Percentiles rank a stretch among this genome's conserved stretches.
Conservation (phyloP, 2,329 filamentous ascomycete genomes). For the Chaetomium olivaceum region DNA sequence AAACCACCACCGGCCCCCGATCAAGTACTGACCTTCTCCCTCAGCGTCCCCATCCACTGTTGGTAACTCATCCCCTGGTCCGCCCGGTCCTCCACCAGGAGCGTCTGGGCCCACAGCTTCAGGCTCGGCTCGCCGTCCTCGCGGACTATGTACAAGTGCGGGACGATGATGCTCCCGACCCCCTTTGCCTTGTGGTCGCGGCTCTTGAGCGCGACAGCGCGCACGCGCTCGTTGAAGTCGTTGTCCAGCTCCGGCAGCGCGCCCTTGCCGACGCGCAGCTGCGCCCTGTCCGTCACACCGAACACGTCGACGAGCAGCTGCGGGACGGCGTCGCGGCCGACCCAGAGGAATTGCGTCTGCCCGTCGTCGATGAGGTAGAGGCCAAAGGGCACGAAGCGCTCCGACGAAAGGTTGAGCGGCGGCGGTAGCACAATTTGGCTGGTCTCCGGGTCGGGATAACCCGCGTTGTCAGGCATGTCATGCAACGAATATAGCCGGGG, state of each 20-base stretch:
- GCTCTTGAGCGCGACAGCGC: constrained; percentile 89
- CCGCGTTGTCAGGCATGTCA: constrained; percentile 94
- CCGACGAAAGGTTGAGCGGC: constrained; percentile 81
- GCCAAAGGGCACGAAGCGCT: constrained; percentile 83
- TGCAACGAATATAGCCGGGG: constrained; percentile 82
- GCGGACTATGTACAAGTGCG: constrained; percentile 88
- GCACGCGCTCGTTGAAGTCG: constrained; percentile 93
- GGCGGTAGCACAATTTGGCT: constrained; percentile 88
- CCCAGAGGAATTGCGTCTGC: constrained; percentile 96
- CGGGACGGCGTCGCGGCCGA: constrained; percentile 88
- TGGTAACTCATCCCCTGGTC: constrained; percentile 91
- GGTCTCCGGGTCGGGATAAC: constrained; percentile 79
- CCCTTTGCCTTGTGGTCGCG: constrained; percentile 82
- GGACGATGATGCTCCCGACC: constrained; percentile 89
- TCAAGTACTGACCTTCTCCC: constrained; percentile 76
- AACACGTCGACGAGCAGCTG: constrained; percentile 90
- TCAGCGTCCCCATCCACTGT: constrained; percentile 87
- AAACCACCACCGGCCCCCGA: no score
- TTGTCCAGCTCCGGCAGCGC: constrained; percentile 84
- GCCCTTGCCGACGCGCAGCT: constrained; percentile 88
- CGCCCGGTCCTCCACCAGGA: constrained; percentile 90
- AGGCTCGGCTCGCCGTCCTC: constrained; percentile 95
- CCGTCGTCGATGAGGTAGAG: constrained; percentile 96
- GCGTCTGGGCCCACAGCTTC: constrained; percentile 94
- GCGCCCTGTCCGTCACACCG: constrained; percentile 77